Conservation (phyloP, 148 eudicot genomes). For the Linanthus parryae region DNA sequence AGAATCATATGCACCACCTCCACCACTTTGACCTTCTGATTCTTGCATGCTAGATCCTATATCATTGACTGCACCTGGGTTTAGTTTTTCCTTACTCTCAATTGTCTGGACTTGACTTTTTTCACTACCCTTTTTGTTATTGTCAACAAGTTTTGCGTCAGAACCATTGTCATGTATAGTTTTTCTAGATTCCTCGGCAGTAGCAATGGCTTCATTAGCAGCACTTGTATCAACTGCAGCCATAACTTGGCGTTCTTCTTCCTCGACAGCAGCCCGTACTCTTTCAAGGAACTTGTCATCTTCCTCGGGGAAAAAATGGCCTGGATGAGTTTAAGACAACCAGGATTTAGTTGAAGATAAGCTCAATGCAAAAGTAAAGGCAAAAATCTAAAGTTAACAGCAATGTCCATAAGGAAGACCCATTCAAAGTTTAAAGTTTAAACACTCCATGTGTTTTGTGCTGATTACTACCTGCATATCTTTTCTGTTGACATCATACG, state of each 20-base stretch:
- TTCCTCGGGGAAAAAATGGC: slow-evolving; percentile 91
- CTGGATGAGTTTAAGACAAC: slow-evolving; percentile 31
- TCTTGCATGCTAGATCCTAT: slow-evolving; percentile 31
- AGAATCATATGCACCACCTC: slow-evolving; percentile 48
- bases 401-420: too few relatives aligned
- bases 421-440: too few relatives aligned
- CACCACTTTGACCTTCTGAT: slow-evolving; percentile 30
- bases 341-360: background rate
- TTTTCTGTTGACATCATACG: too few relatives aligned
- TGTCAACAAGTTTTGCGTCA: slow-evolving; percentile 24
- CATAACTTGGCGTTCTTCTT: slow-evolving; percentile 80
- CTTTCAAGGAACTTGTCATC: slow-evolving; percentile 88
- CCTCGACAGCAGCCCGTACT: slow-evolving; percentile 89
- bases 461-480: too few relatives aligned
- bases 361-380: too few relatives aligned
- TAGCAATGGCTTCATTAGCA: slow-evolving; percentile 78
- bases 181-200: slow-evolving; percentile 74
- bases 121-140: slow-evolving; percentile 18
- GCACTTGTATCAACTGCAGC: slow-evolving; percentile 80
- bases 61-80: slow-evolving; percentile 13
- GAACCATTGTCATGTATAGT: slow-evolving; percentile 21
- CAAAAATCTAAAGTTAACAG: too few relatives aligned
- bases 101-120: slow-evolving; percentile 24
- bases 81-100: slow-evolving; percentile 16
- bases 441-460: too few relatives aligned